Conservation (phyloP, 116 monocot species). For the Posidonia oceanica region DNA sequence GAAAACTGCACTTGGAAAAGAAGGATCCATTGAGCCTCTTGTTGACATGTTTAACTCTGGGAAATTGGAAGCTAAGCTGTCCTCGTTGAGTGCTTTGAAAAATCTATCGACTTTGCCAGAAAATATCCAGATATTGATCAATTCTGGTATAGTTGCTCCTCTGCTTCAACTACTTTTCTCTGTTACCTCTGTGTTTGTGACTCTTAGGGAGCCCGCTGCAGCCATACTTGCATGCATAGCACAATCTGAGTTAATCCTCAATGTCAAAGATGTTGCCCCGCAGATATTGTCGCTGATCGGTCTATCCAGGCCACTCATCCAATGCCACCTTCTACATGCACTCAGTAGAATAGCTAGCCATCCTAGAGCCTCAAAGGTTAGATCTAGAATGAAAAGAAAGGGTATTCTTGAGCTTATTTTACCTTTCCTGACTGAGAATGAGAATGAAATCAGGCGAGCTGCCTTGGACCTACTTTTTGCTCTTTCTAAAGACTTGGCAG, state of each 20-base stretch:
- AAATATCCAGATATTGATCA: constrained; percentile 39
- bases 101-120: constrained; percentile 40
- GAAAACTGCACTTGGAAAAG: constrained; percentile 24
- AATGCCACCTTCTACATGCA: constrained; percentile 49
- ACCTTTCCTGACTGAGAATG: constrained; percentile 39
- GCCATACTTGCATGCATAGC: constrained; percentile 56
- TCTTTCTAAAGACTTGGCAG: constrained; percentile 44
- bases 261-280: constrained; percentile 33
- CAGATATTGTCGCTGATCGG: constrained; percentile 69
- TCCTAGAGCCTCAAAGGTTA: constrained; percentile 26
- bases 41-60: constrained; percentile 59
- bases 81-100: constrained; percentile 50
- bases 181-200: constrained; percentile 75
- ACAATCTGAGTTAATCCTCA: constrained; percentile 45
- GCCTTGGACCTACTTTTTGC: constrained; percentile 45
- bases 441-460: constrained; percentile 27
- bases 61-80: constrained; percentile 70
- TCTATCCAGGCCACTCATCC: constrained; percentile 47
- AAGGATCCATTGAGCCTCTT: constrained; percentile 23
- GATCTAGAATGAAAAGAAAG: constrained; percentile 46
- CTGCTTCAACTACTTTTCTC: constrained; percentile 76
- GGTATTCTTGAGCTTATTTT: constrained; percentile 47
- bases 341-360: constrained; percentile 54
- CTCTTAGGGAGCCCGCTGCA: constrained; percentile 67
- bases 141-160: constrained; percentile 38